These are phyloP conservation scores for Graphilbum ipis-grandicollis DNA, from an alignment of 2,329 filamentous ascomycete species.

Conservation along the genomic window DNA sequence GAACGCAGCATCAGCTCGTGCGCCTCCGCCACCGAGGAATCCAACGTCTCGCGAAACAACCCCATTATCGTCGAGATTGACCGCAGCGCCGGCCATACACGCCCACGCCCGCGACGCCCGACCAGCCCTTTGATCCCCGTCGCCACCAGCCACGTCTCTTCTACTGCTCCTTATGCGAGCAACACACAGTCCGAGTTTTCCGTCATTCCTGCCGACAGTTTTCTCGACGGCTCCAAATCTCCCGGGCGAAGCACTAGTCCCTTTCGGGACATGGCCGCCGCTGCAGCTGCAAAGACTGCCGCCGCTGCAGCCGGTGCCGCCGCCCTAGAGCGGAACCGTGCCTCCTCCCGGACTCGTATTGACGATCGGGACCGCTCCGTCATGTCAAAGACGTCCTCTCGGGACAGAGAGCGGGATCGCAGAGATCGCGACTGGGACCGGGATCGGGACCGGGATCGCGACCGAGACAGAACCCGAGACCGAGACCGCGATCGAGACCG, in stretches of 20 bases:
- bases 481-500: conserved; percentile 18
- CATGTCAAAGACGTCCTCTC: conserved; percentile 12
- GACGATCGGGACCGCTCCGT: conserved; percentile 13
- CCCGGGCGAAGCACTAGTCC: conserved; percentile 24
- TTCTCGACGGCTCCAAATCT: conserved; percentile 39
- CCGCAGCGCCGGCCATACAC: conserved; percentile 18
- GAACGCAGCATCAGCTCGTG: conserved; percentile 54
- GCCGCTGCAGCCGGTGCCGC: conserved; percentile 22
- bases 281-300: conserved; percentile 18
- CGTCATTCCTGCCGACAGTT: conserved; percentile 46
- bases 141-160: conserved; percentile 38
- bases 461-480: conserved; percentile 14
- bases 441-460: conserved; percentile 16
- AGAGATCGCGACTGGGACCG: conserved; percentile 10
- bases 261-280: conserved; percentile 19
- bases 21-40: conserved; percentile 64
- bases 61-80: conserved; percentile 86
- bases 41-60: conserved; percentile 54
- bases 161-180: conserved; percentile 42
- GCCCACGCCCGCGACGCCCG: conserved; percentile 31
- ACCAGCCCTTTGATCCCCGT: conserved; percentile 48
- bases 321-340: conserved; percentile 20
- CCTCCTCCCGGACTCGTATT: conserved; percentile 6
- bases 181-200: conserved; percentile 72
- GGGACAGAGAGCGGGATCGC: conserved; percentile 1